Evolutionary conservation across 2,329 filamentous ascomycete genomes (phyloP).

Genomic region (Aureobasidium sp.): DNA sequence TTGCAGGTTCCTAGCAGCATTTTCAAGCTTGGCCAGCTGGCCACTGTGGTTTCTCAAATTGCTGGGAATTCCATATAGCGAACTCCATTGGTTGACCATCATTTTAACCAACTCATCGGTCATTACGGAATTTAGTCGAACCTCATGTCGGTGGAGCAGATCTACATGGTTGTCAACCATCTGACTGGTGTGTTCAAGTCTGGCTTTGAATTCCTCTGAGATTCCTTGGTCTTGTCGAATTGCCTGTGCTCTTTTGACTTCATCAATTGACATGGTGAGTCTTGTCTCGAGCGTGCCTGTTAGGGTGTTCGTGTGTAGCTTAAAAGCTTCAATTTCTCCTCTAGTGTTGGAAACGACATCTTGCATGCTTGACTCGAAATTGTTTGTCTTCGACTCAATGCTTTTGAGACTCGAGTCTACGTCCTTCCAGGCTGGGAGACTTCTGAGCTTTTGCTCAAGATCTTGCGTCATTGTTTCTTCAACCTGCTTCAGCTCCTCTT

Average conservation of each 20-base stretch:
- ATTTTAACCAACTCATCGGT: not conserved
- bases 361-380: no score
- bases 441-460: not conserved
- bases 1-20: not conserved
- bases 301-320: not conserved
- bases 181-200: not conserved
- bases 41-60: not conserved
- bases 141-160: not conserved
- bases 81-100: not conserved
- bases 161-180: not conserved
- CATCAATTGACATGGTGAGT: not conserved
- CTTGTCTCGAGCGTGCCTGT: no score
- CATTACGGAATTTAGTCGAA: not conserved
- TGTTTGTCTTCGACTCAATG: no score
- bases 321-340: not conserved
- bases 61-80: not conserved
- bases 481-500: no score
- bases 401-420: no score
- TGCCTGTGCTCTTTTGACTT: not conserved
- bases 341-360: not conserved
- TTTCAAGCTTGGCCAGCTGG: not conserved
- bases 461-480: no score
- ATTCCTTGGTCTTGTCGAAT: not conserved
- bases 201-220: not conserved
- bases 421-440: no score